A percentile compares a stretch with the other conserved stretches of the same genome.
These are phyloP conservation scores for Phlegmacium glaucopus DNA, from an alignment of 768 basidiomycete genomes.

Conservation along the genomic window DNA sequence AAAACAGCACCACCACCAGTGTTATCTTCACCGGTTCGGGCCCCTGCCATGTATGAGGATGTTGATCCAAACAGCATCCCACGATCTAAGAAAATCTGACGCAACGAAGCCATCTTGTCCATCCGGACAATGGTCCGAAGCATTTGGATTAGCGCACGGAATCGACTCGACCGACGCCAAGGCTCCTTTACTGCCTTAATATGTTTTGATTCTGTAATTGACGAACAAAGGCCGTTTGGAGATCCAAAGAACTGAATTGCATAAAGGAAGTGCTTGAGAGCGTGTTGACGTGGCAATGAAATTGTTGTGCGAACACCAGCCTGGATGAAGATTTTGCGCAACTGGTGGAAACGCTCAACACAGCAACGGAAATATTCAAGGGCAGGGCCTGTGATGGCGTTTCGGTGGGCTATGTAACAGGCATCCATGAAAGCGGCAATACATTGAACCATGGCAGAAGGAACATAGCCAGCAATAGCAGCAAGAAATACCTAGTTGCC, in stretches of 20 bases:
- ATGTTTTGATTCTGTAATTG: too few species aligned
- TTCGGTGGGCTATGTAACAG: conserved; percentile 26
- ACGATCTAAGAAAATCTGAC: background rate
- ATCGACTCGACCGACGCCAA: too few species aligned
- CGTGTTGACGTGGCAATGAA: conserved; percentile 26
- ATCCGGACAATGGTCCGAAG: conserved; percentile 16
- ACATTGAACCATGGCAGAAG: too few species aligned
- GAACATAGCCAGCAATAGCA: too few species aligned
- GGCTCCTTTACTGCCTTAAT: too few species aligned
- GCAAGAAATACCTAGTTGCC: too few species aligned
- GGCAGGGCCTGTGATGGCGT: conserved; percentile 14
- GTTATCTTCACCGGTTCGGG: too few species aligned
- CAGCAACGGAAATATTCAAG: conserved; percentile 5
- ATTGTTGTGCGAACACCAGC: conserved; percentile 17
- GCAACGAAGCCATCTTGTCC: conserved; percentile 22
- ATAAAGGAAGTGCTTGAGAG: too few species aligned
- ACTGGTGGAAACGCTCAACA: conserved; percentile 21
- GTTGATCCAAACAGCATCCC: conserved; percentile 14
- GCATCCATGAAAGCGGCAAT: conserved; percentile 30
- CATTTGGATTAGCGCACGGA: too few species aligned
- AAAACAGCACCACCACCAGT: too few species aligned
- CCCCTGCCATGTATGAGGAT: conserved; percentile 13
- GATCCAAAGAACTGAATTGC: conserved; percentile 21
- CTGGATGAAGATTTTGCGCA: conserved; percentile 25
- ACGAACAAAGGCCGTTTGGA: conserved; percentile 28